Evolutionary conservation across 768 basidiomycete genomes (phyloP), one percentile per base, ranked within the genome.

Genomic region (Kwoniella bestiolae): DNA sequence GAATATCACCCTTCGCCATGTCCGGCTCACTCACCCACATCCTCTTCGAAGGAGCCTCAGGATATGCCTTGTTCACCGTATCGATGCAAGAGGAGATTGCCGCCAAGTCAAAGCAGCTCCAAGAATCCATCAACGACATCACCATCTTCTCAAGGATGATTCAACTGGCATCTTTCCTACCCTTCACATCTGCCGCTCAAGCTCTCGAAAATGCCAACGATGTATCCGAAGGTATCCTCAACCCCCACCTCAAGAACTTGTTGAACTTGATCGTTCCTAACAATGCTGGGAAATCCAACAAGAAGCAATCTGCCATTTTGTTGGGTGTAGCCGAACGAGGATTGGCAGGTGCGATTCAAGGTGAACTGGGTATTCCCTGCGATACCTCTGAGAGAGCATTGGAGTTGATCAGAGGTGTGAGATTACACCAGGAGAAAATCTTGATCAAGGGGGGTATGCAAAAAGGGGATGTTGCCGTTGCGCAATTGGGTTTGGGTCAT

Each of bases 201-300:
- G 94, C 94, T 34, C 84, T 98, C 71, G 93, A 97, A 83, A 97
- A 96, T 73, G 89, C 90, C 56, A 97, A 97, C 79, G 95, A 97
- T 82, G 82, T 98, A 16, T 96, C 94, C 9, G 94, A 97, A 85
- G 93, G 95, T 93, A 66, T 76, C 28, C 83, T 28, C 2, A 73
- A 76, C 60, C 62, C 62, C 14, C 75, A 76, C 49, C 61, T 78
- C 12, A 67, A 69, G 35, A 65, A 60, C 18, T 44, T 76, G 47
- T 60, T 76, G 32, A 72, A 74, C 63, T 44, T 78, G 12, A 70
- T 78, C 56, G 65, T 78, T 12, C 74, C 77, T 4, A 57, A 55
- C n/a, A 46, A 55, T 35, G 65, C 68, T 11, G 77, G 72, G 0
- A 75, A 77, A 66, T 63, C 62, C 26, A 75, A 72, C 67, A 73